Base-by-base conservation (phyloP, 2,329 filamentous ascomycete species). In the Fusarium albidum region DNA sequence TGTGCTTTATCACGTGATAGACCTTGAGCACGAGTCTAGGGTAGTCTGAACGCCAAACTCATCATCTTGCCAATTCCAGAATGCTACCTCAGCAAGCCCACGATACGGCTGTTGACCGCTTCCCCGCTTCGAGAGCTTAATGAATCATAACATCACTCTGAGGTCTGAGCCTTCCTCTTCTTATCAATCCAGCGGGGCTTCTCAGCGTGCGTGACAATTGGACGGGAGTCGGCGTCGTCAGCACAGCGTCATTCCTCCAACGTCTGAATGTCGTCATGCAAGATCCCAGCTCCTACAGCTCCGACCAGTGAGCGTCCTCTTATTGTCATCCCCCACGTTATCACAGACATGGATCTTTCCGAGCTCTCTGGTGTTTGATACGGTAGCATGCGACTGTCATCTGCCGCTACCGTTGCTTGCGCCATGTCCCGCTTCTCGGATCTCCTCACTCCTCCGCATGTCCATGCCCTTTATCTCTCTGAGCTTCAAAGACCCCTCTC, bases 271-370 rank as follows among this genome's bases (percentile, higher is more conserved):
- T 60, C 63, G 63, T 65, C 63, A 65, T 65, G 47, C 49, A 52
- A 38, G 27, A 31, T 12, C 14, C 48, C 11, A 9, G 25, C 21
- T 37, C 12, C n/a, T 9, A 37, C 21, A 57, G 55, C 55, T 63
- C 27, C 35, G 27, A 52, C 63, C 63, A 65, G 54, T 65, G 17
- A 65, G n/a, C 49, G 54, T 49, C 4, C 15, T 47, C 17, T 38
- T 15, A 62, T 65, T 65, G 63, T 65, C 63, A 65, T 65, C 63
- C 60, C 57, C 63, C 63, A 66, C 62, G 59, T 57, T 58, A 61
- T 63, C 54, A 41, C 14, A 31, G 47, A 39, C 54, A 61, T 65
- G 52, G 43, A 58, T 65, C 49, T 41, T 50, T 51, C 49, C 48
- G 50, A 48, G 55, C 57, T 44, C 60, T 34, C 17, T 37, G 25